Percentiles rank a stretch among this genome's conserved stretches.
These are phyloP conservation scores for Chlorella variabilis DNA, from an alignment of 163 green algal species.

Conservation along the genomic window DNA sequence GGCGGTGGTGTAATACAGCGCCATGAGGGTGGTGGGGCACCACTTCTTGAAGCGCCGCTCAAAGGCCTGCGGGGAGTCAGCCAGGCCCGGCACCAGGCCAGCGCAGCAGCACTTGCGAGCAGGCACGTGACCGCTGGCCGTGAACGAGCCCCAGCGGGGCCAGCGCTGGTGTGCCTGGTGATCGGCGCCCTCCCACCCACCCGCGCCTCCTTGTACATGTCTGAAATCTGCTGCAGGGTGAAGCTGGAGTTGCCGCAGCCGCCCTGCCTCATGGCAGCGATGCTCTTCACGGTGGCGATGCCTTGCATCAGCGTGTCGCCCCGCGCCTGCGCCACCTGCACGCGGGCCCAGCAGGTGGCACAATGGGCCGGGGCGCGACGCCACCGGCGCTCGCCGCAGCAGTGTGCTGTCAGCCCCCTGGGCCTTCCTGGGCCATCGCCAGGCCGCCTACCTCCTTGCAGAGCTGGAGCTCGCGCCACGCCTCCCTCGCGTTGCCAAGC, in stretches of 20 bases:
- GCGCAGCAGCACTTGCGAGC: not conserved
- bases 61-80: not conserved
- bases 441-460: not conserved
- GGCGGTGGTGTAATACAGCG: not conserved
- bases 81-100: not conserved
- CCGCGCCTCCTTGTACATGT: not conserved
- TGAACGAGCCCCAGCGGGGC: not conserved
- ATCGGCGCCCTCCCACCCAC: too few relatives aligned
- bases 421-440: not conserved
- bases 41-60: not conserved
- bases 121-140: not conserved
- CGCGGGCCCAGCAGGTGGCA: too few relatives aligned
- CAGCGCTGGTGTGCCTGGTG: too few relatives aligned
- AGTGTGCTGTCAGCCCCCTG: too few relatives aligned
- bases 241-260: not conserved
- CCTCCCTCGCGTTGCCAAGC: not conserved
- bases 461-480: not conserved
- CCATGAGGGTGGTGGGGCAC: not conserved
- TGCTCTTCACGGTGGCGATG: not conserved
- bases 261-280: not conserved
- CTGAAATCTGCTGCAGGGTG: slow-evolving; percentile 2
- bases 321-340: not conserved
- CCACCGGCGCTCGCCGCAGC: too few relatives aligned
- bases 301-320: not conserved
- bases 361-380: too few relatives aligned